Evolutionary conservation across 805 yeast genomes (phyloP).

Genomic region (Ogataea polymorpha): DNA sequence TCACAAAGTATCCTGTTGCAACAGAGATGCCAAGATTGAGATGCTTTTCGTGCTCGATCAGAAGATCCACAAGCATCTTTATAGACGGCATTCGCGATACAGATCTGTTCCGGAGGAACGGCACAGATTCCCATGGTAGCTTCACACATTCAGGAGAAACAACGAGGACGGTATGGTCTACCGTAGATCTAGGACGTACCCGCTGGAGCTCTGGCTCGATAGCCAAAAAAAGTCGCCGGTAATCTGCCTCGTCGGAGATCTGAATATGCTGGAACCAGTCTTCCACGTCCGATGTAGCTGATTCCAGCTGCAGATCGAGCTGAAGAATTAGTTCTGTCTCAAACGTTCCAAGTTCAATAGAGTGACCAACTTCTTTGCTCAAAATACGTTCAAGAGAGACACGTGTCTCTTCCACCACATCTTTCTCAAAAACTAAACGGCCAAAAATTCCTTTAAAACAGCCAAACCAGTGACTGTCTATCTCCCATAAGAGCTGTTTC

Average conservation of each 20-base stretch:
- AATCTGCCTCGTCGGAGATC: constrained; percentile 61
- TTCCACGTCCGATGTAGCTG: constrained; percentile 42
- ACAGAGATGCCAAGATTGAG: constrained; percentile 21
- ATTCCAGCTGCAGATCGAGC: constrained; percentile 34
- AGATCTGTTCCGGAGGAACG: constrained; percentile 49
- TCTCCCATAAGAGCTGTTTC: constrained; percentile 46
- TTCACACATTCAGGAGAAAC: constrained; percentile 62
- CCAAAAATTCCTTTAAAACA: constrained; percentile 68
- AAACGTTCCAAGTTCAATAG: neutral
- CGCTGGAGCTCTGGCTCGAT: constrained; percentile 45
- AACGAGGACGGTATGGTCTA: constrained; percentile 61
- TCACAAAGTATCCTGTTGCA: constrained; percentile 51
- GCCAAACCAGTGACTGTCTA: constrained; percentile 72
- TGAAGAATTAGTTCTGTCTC: constrained; percentile 44
- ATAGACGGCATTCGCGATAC: constrained; percentile 77
- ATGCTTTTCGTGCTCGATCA: constrained; percentile 21
- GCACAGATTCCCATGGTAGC: constrained; percentile 90
- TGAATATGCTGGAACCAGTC: constrained; percentile 67
- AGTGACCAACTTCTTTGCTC: constrained; percentile 28
- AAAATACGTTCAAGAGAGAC: constrained; percentile 38
- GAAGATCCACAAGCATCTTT: constrained; percentile 38
- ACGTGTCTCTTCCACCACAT: constrained; percentile 34
- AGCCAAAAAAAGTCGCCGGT: constrained; percentile 51
- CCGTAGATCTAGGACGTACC: constrained; percentile 14
- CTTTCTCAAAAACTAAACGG: constrained; percentile 27